A percentile compares a stretch with the other conserved stretches of the same genome.
phyloP scores from a whole-genome alignment of 495 filamentous ascomycete genomes.

The Aspergillus carlsbadensis region DNA sequence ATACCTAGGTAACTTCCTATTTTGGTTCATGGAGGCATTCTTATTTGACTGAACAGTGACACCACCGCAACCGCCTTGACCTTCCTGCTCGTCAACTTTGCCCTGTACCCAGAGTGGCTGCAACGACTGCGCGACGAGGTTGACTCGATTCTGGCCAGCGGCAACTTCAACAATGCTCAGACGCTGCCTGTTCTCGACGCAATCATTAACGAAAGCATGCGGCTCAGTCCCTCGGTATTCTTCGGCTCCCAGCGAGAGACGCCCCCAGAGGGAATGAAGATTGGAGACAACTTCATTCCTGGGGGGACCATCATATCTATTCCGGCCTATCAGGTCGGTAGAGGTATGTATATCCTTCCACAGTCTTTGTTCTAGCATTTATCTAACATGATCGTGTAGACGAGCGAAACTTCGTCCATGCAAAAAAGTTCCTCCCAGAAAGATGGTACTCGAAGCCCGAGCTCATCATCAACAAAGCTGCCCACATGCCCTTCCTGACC shows the following conservation, averaged over 20 bases:
- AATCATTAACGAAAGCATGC: slow-evolving; percentile 7
- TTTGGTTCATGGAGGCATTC: neutral
- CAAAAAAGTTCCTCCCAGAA: neutral
- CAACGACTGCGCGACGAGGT: neutral
- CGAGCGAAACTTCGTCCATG: too few species aligned
- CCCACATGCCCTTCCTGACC: neutral
- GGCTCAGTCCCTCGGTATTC: neutral
- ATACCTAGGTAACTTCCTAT: neutral
- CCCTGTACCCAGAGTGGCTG: slow-evolving; percentile 3
- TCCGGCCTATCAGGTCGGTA: neutral
- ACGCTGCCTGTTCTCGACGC: neutral
- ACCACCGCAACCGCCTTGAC: slow-evolving; percentile 2
- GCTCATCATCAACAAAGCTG: neutral
- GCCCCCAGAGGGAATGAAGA: neutral
- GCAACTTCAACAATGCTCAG: neutral
- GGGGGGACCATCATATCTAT: slow-evolving; percentile 1
- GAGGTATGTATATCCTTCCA: neutral
- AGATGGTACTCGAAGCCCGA: neutral
- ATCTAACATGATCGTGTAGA: neutral
- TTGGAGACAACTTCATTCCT: slow-evolving; percentile 1
- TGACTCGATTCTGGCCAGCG: neutral
- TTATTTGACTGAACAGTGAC: neutral
- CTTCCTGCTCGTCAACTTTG: neutral
- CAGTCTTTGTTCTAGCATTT: neutral
- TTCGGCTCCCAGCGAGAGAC: slow-evolving; percentile 2